These are phyloP conservation scores for Rhynchospora breviuscula DNA, from an alignment of 176 grass and related monocot species.

Conservation along the genomic window DNA sequence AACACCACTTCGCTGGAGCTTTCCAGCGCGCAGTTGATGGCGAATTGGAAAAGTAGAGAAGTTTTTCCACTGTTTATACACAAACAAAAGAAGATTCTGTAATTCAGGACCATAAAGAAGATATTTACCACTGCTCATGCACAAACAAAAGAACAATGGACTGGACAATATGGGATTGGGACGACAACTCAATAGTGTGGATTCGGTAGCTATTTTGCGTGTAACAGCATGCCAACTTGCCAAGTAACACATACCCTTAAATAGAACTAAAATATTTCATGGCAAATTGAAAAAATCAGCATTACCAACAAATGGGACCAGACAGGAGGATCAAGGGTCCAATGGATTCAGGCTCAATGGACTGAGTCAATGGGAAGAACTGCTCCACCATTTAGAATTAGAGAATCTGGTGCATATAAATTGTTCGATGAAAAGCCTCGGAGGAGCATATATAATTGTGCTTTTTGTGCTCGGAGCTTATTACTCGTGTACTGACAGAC, in stretches of 20 bases:
- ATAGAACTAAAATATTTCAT: background rate
- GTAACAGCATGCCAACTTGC: background rate
- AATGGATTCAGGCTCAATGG: background rate
- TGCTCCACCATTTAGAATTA: conserved; percentile 34
- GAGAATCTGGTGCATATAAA: background rate
- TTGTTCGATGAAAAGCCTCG: background rate
- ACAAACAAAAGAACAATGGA: no score
- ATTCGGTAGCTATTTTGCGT: background rate
- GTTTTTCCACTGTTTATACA: conserved; percentile 64
- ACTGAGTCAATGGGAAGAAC: conserved; percentile 46
- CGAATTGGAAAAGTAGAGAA: conserved; percentile 86
- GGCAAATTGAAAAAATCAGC: background rate
- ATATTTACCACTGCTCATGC: no score
- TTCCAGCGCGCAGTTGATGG: conserved; percentile 56
- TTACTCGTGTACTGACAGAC: background rate
- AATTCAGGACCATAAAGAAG: background rate
- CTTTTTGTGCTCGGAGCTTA: background rate
- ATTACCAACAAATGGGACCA: conserved; percentile 55
- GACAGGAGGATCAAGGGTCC: conserved; percentile 48
- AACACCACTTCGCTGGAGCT: conserved; percentile 63
- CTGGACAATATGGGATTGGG: background rate
- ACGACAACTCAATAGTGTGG: background rate
- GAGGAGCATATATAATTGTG: background rate
- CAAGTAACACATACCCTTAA: background rate
- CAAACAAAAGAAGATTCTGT: background rate